These are phyloP conservation scores for Pilatotrama ljubarskyi DNA, from an alignment of 768 basidiomycete genomes.

Conservation along the genomic window DNA sequence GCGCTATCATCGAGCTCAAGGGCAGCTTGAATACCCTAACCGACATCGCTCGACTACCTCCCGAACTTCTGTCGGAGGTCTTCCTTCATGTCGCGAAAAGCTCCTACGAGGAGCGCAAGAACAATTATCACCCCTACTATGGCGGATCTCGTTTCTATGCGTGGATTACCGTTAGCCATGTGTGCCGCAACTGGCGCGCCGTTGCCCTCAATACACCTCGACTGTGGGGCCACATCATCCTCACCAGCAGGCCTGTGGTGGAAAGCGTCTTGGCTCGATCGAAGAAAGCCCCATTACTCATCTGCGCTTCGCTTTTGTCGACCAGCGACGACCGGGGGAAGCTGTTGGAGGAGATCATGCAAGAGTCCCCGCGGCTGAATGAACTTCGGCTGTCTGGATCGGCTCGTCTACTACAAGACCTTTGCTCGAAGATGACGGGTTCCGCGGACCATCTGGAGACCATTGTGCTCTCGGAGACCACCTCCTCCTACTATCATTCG, in stretches of 20 bases:
- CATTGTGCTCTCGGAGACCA: not conserved
- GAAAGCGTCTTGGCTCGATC: constrained; percentile 4
- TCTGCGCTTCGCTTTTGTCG: not conserved
- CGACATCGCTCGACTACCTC: constrained; percentile 14
- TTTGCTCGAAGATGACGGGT: not conserved
- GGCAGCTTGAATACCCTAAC: constrained; percentile 8
- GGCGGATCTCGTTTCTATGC: not conserved
- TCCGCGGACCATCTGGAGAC: not conserved
- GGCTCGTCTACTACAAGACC: not conserved
- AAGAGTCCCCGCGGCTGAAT: constrained; percentile 1
- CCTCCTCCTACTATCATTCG: not conserved
- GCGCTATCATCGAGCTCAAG: constrained; percentile 13
- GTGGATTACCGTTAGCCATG: constrained; percentile 9
- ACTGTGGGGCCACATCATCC: constrained; percentile 11
- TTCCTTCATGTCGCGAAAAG: constrained; percentile 3
- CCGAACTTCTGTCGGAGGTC: constrained; percentile 17
- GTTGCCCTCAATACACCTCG: constrained; percentile 10
- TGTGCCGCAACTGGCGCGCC: constrained; percentile 12
- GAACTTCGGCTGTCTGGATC: constrained; percentile 1
- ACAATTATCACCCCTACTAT: not conserved
- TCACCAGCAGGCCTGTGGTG: not conserved
- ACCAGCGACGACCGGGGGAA: not conserved
- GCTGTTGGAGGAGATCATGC: not conserved
- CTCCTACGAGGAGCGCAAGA: not conserved
- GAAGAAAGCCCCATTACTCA: constrained; percentile 10